Percentiles rank a stretch among this genome's conserved stretches.
phyloP scores from a whole-genome alignment of 352 stramenopile genomes.

The Globisporangium cederbergense region DNA sequence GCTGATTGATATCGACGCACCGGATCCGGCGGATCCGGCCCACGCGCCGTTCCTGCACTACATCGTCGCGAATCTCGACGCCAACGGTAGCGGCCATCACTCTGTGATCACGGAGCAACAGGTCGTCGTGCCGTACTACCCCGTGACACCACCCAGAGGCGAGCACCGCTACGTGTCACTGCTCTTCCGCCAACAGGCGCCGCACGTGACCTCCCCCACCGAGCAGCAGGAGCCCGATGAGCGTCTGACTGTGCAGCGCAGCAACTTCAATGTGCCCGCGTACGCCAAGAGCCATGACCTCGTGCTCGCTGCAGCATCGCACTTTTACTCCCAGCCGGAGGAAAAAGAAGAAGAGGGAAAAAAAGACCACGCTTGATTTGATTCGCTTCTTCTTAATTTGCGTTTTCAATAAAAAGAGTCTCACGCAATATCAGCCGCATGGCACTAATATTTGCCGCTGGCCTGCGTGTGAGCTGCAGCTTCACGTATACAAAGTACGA shows the following conservation, averaged over 20 bases:
- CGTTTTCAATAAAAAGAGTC: no score
- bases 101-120: neutral
- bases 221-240: constrained; percentile 11
- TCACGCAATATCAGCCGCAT: no score
- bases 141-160: constrained; percentile 48
- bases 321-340: constrained; percentile 41
- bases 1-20: constrained; percentile 70
- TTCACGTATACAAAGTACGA: constrained; percentile 21
- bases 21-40: constrained; percentile 38
- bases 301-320: constrained; percentile 24
- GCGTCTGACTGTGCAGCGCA: constrained; percentile 28
- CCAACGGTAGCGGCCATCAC: neutral
- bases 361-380: neutral
- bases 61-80: constrained; percentile 38
- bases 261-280: constrained; percentile 47
- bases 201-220: constrained; percentile 3
- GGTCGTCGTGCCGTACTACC: constrained; percentile 55
- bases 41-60: constrained; percentile 74
- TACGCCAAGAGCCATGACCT: constrained; percentile 34
- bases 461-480: constrained; percentile 14
- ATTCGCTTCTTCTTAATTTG: neutral
- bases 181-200: constrained; percentile 36
- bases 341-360: neutral
- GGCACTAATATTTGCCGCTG: no score
- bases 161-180: constrained; percentile 56